phyloP scores from a whole-genome alignment of 352 stramenopile genomes.

The Pythium angustatum region DNA sequence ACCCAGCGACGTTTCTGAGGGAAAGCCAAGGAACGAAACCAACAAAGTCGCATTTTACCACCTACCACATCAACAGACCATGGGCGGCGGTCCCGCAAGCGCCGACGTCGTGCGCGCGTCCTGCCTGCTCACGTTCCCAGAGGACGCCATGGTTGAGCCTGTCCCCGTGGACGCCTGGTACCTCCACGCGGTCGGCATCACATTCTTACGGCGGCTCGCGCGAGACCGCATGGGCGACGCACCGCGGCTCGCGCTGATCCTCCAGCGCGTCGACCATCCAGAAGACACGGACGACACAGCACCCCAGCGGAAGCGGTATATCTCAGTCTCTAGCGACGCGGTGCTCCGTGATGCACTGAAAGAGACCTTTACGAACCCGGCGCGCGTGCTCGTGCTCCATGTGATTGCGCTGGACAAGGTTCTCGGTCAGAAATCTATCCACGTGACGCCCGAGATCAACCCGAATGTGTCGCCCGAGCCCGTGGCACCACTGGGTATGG shows the following conservation, averaged over 20 bases:
- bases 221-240: conserved; percentile 69
- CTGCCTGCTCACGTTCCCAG: conserved; percentile 83
- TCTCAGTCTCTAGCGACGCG: conserved; percentile 56
- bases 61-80: conserved; percentile 21
- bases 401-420: conserved; percentile 70
- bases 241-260: conserved; percentile 56
- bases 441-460: conserved; percentile 76
- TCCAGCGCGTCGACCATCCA: conserved; percentile 48
- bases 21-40: conserved; percentile 10
- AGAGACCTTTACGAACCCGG: conserved; percentile 63
- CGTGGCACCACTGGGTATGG: conserved; percentile 57
- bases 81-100: conserved; percentile 68
- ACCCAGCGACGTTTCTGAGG: neutral
- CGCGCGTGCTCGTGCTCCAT: conserved; percentile 70
- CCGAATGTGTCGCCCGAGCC: conserved; percentile 83
- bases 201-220: conserved; percentile 68
- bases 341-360: conserved; percentile 59
- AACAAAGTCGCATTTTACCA: conserved; percentile 3
- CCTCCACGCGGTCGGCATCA: conserved; percentile 65
- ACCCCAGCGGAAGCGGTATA: conserved; percentile 44
- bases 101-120: conserved; percentile 79
- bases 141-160: conserved; percentile 62
- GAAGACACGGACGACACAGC: conserved; percentile 8
- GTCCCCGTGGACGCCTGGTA: conserved; percentile 86
- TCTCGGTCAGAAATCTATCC: conserved; percentile 49